phyloP scores from a whole-genome alignment of 2,329 filamentous ascomycete genomes.

The Cladobotryum mycophilum region DNA sequence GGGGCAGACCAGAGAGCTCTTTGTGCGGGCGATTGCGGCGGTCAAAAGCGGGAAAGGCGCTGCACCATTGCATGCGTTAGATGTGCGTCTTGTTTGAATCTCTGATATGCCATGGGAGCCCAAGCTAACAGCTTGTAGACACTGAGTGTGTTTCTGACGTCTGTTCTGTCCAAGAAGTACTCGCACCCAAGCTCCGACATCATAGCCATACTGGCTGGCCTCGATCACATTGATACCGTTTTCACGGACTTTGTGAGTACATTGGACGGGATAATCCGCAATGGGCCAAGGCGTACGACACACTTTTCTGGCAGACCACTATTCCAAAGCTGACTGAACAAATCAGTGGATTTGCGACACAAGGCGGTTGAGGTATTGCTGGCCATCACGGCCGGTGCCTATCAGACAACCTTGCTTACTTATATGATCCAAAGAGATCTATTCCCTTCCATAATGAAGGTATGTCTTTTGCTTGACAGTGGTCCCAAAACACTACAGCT shows the following conservation, averaged over 20 bases:
- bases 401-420: constrained; percentile 87
- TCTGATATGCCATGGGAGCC: constrained; percentile 15
- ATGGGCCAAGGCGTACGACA: constrained; percentile 60
- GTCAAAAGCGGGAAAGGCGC: constrained; percentile 56
- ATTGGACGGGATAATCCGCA: constrained; percentile 76
- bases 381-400: constrained; percentile 84
- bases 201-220: constrained; percentile 79
- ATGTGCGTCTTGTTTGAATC: constrained; percentile 51
- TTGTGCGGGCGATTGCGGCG: constrained; percentile 63
- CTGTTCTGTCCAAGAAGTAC: constrained; percentile 81
- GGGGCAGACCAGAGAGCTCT: constrained; percentile 71
- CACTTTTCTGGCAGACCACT: neutral
- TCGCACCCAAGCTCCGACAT: constrained; percentile 94
- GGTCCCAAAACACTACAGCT: neutral
- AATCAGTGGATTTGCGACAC: constrained; percentile 62
- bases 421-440: constrained; percentile 94
- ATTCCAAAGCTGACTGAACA: constrained; percentile 18
- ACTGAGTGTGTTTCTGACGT: constrained; percentile 78
- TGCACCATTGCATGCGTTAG: constrained; percentile 72
- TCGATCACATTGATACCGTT: constrained; percentile 79
- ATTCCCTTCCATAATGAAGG: constrained; percentile 93
- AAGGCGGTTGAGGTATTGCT: constrained; percentile 78
- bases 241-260: constrained; percentile 84
- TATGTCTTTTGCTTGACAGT: constrained; percentile 30
- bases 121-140: constrained; percentile 54